These are phyloP conservation scores for Chlamydomonas urium DNA, from an alignment of 139 green algal genomes.

Conservation along the genomic window DNA sequence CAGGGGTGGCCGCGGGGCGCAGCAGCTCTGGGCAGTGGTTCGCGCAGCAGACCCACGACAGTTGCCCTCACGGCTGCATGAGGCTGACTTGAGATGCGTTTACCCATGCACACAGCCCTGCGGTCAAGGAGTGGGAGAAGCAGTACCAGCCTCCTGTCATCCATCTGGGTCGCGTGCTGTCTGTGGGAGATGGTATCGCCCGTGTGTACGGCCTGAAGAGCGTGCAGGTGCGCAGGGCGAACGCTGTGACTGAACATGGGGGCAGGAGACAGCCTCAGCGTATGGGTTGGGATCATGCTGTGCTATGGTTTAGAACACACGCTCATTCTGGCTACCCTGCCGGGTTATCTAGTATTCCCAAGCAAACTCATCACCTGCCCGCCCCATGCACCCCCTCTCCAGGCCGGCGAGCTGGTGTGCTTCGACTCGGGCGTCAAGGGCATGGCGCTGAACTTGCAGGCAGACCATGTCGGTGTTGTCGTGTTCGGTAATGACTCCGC, in stretches of 20 bases:
- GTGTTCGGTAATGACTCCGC: constrained; percentile 77
- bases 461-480: constrained; percentile 88
- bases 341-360: background rate
- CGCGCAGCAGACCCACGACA: too few relatives aligned
- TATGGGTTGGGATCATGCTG: too few relatives aligned
- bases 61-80: too few relatives aligned
- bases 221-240: constrained; percentile 53
- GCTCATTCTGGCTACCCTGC: background rate
- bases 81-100: too few relatives aligned
- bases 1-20: too few relatives aligned
- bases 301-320: background rate
- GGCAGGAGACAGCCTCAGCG: too few relatives aligned
- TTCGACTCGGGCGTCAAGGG: constrained; percentile 81
- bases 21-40: too few relatives aligned
- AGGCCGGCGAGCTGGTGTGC: constrained; percentile 87
- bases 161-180: constrained; percentile 78
- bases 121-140: constrained; percentile 59
- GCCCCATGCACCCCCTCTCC: background rate
- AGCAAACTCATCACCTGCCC: background rate
- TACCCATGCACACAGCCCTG: constrained; percentile 7
- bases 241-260: background rate
- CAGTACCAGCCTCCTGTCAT: constrained; percentile 60
- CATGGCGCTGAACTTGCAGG: constrained; percentile 90
- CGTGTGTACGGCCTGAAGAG: constrained; percentile 84
- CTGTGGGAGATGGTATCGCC: constrained; percentile 90